These are phyloP conservation scores for Pharnaceum exiguum DNA, from an alignment of 148 eudicot species.

Conservation along the genomic window DNA sequence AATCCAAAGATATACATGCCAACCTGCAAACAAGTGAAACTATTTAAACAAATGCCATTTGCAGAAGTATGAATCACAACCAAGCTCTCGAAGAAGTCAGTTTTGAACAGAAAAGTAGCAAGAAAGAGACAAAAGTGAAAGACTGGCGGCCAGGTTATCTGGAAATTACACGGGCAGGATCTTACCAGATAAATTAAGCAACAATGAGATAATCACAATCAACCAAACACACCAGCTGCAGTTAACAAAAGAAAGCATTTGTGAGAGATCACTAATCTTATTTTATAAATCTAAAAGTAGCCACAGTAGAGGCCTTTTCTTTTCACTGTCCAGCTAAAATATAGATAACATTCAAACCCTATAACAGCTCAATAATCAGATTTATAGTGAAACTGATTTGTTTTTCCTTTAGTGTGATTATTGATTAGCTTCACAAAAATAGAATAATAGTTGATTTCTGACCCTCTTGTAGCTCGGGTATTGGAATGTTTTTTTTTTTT, in stretches of 20 bases:
- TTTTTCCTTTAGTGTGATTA: too few relatives aligned
- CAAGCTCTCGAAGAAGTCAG: neutral
- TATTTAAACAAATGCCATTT: neutral
- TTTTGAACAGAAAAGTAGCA: neutral
- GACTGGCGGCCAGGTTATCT: neutral
- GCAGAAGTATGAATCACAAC: too few relatives aligned
- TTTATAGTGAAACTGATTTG: too few relatives aligned
- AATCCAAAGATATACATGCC: conserved; percentile 50
- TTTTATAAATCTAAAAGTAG: neutral
- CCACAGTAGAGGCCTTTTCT: neutral
- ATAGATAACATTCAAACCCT: too few relatives aligned
- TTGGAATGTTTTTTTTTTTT: too few relatives aligned
- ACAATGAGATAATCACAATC: conserved; percentile 38
- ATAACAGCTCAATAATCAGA: too few relatives aligned
- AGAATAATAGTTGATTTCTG: too few relatives aligned
- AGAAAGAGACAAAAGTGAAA: neutral
- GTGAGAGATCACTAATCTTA: neutral
- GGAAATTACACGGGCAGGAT: neutral
- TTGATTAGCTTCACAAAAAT: too few relatives aligned
- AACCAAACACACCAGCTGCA: conserved; percentile 53
- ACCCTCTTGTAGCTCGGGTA: too few relatives aligned
- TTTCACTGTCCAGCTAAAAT: neutral
- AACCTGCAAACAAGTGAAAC: conserved; percentile 29
- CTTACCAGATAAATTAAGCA: conserved; percentile 47
- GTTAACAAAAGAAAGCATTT: neutral